A percentile compares a stretch with the other conserved stretches of the same genome.
phyloP scores from a whole-genome alignment of 768 basidiomycete species.

The Tubosaeta sp. region DNA sequence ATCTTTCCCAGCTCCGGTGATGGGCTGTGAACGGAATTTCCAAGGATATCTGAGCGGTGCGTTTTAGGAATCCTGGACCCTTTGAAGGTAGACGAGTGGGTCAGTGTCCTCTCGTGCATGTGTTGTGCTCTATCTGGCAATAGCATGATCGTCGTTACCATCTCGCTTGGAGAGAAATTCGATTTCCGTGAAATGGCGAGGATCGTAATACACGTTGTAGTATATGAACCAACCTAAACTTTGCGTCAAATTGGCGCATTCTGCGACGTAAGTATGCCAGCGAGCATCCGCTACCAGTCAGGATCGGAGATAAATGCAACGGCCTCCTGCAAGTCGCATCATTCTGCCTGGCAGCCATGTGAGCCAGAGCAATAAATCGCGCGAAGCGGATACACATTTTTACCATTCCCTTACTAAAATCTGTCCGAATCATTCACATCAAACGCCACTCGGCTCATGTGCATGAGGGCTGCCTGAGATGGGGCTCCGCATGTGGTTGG shows the following conservation, averaged over 20 bases:
- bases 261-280: too few relatives aligned
- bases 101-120: too few relatives aligned
- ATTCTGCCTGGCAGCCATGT: not conserved
- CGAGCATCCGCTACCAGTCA: too few relatives aligned
- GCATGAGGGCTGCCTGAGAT: too few relatives aligned
- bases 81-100: too few relatives aligned
- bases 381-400: conserved; percentile 14
- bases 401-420: conserved; percentile 15
- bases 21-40: conserved; percentile 9
- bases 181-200: not conserved
- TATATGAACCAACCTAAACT: too few relatives aligned
- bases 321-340: too few relatives aligned
- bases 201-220: too few relatives aligned
- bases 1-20: conserved; percentile 14
- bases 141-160: not conserved
- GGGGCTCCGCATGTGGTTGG: too few relatives aligned
- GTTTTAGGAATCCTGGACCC: too few relatives aligned
- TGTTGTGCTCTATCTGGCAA: not conserved
- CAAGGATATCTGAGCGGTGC: too few relatives aligned
- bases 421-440: not conserved
- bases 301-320: not conserved
- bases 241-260: too few relatives aligned
- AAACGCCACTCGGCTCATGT: not conserved
- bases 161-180: not conserved
- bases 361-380: conserved; percentile 23